Percentiles rank a stretch among this genome's conserved stretches.
phyloP scores from a whole-genome alignment of 805 yeast genomes.

The Hanseniaspora hatyaiensis region DNA sequence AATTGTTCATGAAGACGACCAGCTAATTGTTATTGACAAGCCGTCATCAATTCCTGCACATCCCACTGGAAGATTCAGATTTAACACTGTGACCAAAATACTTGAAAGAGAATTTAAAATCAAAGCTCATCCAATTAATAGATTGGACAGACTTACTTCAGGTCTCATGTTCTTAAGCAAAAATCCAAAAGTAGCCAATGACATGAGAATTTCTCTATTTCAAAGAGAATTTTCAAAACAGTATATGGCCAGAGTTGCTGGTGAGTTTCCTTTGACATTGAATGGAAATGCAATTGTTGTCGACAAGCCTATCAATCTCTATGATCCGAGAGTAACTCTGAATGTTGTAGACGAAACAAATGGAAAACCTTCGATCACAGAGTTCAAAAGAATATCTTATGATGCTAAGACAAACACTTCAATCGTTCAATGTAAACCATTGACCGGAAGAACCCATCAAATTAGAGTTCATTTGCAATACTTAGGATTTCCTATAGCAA shows the following conservation, averaged over 20 bases:
- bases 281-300: constrained; percentile 37
- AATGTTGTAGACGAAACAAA: constrained; percentile 38
- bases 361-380: constrained; percentile 60
- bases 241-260: constrained; percentile 78
- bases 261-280: constrained; percentile 56
- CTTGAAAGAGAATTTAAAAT: constrained; percentile 58
- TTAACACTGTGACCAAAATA: constrained; percentile 64
- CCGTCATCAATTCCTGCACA: constrained; percentile 94
- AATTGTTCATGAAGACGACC: constrained; percentile 62
- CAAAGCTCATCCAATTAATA: constrained; percentile 71
- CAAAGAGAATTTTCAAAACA: constrained; percentile 68
- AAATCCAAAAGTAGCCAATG: constrained; percentile 65
- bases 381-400: constrained; percentile 48
- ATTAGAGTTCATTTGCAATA: constrained; percentile 85
- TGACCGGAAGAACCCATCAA: constrained; percentile 92
- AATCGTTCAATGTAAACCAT: constrained; percentile 74
- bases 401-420: constrained; percentile 39
- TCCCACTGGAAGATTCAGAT: constrained; percentile 79
- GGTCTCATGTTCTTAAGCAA: constrained; percentile 89
- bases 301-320: constrained; percentile 55
- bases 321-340: constrained; percentile 62
- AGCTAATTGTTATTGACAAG: constrained; percentile 73
- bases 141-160: constrained; percentile 82
- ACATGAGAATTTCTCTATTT: constrained; percentile 56
- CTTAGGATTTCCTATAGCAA: constrained; percentile 81